Base-by-base conservation (phyloP, 1,284 basidiomycete genomes). In the Naganishia sp. region DNA sequence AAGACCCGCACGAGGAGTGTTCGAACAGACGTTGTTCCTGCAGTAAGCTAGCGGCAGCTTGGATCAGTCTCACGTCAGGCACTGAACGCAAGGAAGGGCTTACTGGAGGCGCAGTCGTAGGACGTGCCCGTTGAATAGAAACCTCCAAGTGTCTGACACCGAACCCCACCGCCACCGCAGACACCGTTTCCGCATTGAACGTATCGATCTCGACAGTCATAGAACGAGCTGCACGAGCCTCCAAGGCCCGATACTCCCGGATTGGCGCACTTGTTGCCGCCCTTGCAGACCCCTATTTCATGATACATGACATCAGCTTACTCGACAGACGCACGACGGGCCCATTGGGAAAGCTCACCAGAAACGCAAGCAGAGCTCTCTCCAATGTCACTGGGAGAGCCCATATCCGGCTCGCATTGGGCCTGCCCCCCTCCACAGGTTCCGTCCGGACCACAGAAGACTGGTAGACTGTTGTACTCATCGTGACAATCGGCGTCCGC, bases 381-480 rank as follows among this genome's bases (percentile, higher is more conserved):
- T 16, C 53, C 53, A 11, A 54, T 36, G 6, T 33, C 42, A 44
- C 43, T 44, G 55, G 28, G 43, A 28, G 25, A n/a, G 6, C 23
- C 43, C 6, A 31, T 13, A 18, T 11, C 42, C 31, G 21, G 18
- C 31, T 25, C 42, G 25, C 55, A 44, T 45, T 55, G 53, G 16
- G 33, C 53, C 53, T 23, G 53, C 33, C 45, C 55, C 11, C 55
- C 55, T 16, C 55, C 55, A 36, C 55, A 57, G 23, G 46, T 57
- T 16, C 55, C 55, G 23, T 44, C 43, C 11, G 55, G 55, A 25
- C 55, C 45, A 44, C 55, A 57, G 42, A 18, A 46, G n/a, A 46
- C 55, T 9, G 42, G 42, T 28, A 33, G 6, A 21, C 28, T 28
- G 28, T 28, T 28, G 28, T 28, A 28, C 28, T 28, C 28, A 28